Evolutionary conservation across 2,329 filamentous ascomycete genomes (phyloP).

Genomic region (Cladorrhinum sp.): DNA sequence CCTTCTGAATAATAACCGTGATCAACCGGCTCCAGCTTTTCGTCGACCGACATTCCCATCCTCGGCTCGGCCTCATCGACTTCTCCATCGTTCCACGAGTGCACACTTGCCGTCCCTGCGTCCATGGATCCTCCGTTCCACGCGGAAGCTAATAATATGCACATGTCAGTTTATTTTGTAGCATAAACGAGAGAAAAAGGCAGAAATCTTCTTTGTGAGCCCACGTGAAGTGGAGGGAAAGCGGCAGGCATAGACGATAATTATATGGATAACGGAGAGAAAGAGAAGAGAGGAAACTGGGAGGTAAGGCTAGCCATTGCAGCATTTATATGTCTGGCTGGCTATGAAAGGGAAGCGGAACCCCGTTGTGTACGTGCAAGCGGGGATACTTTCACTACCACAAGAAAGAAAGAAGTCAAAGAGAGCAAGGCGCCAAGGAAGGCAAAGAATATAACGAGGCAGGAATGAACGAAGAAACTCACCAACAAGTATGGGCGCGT

Average conservation of each 20-base stretch:
- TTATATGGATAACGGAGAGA: no score
- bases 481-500: slow-evolving; percentile 72
- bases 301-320: not conserved
- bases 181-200: not conserved
- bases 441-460: not conserved
- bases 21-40: slow-evolving; percentile 46
- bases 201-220: no score
- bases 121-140: slow-evolving; percentile 77
- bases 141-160: slow-evolving; percentile 60
- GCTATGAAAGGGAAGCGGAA: no score
- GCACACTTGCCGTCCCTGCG: slow-evolving; percentile 69
- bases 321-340: no score
- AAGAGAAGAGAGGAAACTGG: no score
- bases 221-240: not conserved
- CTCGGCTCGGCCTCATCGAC: slow-evolving; percentile 61
- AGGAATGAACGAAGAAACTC: slow-evolving; percentile 31
- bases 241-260: no score
- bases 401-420: no score
- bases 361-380: no score
- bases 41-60: slow-evolving; percentile 60
- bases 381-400: no score
- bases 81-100: slow-evolving; percentile 69
- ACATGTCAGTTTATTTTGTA: slow-evolving; percentile 8
- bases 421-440: no score
- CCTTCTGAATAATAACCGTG: no score